Evolutionary conservation across 768 basidiomycete genomes (phyloP).

Genomic region (Coprinopsis cinerea): DNA sequence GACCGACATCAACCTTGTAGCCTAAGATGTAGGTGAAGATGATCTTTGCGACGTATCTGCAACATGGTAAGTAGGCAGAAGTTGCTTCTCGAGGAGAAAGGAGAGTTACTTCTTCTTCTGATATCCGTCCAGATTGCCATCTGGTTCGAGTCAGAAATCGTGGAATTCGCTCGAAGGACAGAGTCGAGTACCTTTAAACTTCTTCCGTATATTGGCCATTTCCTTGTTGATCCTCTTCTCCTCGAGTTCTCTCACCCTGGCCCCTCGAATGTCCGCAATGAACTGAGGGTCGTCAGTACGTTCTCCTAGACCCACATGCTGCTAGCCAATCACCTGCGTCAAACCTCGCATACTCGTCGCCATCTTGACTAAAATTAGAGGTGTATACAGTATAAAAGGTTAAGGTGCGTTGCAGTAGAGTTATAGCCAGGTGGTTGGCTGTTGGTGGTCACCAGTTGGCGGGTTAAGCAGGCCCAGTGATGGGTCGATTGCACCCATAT

Average conservation of each 20-base stretch:
- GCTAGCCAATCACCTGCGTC: conserved; percentile 6
- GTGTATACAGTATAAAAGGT: not conserved
- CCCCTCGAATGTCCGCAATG: conserved; percentile 98
- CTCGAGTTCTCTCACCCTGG: conserved; percentile 92
- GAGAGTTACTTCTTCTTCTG: conserved; percentile 81
- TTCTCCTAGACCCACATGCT: not conserved
- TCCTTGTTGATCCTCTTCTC: conserved; percentile 99
- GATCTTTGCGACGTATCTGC: conserved; percentile 95
- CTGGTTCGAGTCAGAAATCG: conserved; percentile 27
- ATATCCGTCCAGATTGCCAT: conserved; percentile 83
- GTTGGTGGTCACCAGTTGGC: no score
- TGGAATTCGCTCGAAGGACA: not conserved
- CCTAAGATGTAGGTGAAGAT: conserved; percentile 99
- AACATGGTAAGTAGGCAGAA: conserved; percentile 3
- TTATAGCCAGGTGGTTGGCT: no score
- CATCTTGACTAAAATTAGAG: not conserved
- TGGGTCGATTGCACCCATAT: no score
- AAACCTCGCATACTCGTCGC: conserved; percentile 11
- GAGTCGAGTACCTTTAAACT: conserved; percentile 80
- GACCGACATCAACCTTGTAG: conserved; percentile 97
- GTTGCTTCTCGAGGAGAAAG: not conserved
- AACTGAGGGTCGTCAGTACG: conserved; percentile 47
- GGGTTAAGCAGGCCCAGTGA: no score
- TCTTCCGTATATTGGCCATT: conserved; percentile 99
- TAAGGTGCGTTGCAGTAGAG: not conserved